Base-by-base conservation (phyloP, 2,329 filamentous ascomycete species). In the Colletotrichum lini region DNA sequence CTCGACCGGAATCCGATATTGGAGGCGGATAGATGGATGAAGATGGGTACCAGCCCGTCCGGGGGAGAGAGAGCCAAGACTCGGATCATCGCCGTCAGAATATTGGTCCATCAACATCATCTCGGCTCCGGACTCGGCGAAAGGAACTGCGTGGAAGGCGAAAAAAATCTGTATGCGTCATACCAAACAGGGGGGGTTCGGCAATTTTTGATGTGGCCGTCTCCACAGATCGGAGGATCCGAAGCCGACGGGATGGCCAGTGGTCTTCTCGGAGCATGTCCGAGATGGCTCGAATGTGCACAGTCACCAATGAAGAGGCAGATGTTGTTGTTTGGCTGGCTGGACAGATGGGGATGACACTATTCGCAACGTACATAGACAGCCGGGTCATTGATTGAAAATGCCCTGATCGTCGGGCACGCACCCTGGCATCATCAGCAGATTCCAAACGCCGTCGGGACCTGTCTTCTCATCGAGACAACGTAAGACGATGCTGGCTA, bases 221-320 rank as follows among this genome's bases (percentile, higher is more conserved):
- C 68, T 59, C 68, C 68, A 68, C 65, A 67, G 45, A 21, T 71
- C 65, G 68, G 68, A 68, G 16, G 9, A 15, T 68, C 68, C 52
- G 58, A 58, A 30, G 50, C 68, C 64, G 57, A 50, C 16, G 45
- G 30, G 21, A 26, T 8, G 38, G 10, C 21, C 23, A 23, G 50
- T 38, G 40, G 44, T 21, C 35, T 47, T 63, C 21, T 68, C 59
- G 40, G 70, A 47, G 45, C 23, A 68, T 62, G 47, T 64, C 71
- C 68, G 63, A 72, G 26, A 26, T 26, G 26, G 26, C 3, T 26
- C 26, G 26, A 26, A 26, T 26, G 26, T 26, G 26, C 26, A 26
- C 26, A 26, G 26, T 4, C 26, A 4, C 26, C 26, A 26, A 26
- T 26, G 26, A 56, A 56, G 10, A 40, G 12, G 26, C 15, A 40